These are phyloP conservation scores for Calonectria montana DNA, from an alignment of 2,329 filamentous ascomycete species.

Conservation along the genomic window DNA sequence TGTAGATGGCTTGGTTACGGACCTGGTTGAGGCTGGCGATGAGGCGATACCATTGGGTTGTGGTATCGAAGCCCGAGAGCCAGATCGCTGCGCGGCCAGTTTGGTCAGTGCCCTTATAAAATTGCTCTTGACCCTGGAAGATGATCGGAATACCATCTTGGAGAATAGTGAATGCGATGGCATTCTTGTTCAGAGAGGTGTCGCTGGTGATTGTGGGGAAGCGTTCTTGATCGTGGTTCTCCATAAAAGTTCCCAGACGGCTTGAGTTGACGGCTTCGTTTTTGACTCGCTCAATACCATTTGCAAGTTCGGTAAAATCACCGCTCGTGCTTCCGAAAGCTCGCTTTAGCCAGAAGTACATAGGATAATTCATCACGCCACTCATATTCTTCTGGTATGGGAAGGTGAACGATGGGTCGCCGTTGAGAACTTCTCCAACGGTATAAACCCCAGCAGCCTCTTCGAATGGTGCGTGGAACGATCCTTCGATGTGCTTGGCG, in stretches of 20 bases:
- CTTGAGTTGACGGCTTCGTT: constrained; percentile 29
- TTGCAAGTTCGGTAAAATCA: constrained; percentile 24
- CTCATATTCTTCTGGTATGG: constrained; percentile 65
- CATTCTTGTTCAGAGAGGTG: constrained; percentile 27
- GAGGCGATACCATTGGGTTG: constrained; percentile 22
- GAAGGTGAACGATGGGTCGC: constrained; percentile 61
- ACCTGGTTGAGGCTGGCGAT: constrained; percentile 28
- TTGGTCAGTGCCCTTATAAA: constrained; percentile 22
- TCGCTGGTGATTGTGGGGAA: constrained; percentile 27
- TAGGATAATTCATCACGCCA: constrained; percentile 72
- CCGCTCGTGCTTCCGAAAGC: constrained; percentile 23
- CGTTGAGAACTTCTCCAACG: constrained; percentile 70
- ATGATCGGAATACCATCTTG: constrained; percentile 30
- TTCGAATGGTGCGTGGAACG: constrained; percentile 67
- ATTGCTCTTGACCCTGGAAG: constrained; percentile 29
- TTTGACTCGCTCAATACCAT: constrained; percentile 22
- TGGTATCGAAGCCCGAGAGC: constrained; percentile 22
- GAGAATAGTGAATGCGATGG: constrained; percentile 27
- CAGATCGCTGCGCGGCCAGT: constrained; percentile 28
- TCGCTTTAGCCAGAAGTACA: constrained; percentile 48
- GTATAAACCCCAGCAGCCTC: constrained; percentile 67
- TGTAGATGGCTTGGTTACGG: constrained; percentile 30
- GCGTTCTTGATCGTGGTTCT: constrained; percentile 30
- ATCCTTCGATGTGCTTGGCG: constrained; percentile 69
- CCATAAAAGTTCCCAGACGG: constrained; percentile 27